These are phyloP conservation scores for Fusarium clavum DNA, from an alignment of 2,329 filamentous ascomycete genomes.

Conservation along the genomic window DNA sequence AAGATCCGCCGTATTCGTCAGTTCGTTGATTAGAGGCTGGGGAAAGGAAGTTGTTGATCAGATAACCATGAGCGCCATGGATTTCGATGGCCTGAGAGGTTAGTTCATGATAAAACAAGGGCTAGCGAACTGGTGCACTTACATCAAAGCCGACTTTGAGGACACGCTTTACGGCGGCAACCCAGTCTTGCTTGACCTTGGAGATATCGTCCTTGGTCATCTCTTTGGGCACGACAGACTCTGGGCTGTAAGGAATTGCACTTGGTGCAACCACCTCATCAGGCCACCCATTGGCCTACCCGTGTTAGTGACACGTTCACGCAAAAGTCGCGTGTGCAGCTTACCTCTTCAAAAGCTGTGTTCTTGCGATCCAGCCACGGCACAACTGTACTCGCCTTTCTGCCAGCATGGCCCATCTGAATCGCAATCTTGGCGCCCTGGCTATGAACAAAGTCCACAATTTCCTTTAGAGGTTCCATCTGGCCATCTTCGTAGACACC, in stretches of 20 bases:
- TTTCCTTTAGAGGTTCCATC: conserved; percentile 66
- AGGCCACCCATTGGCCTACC: conserved; percentile 42
- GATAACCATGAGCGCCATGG: conserved; percentile 64
- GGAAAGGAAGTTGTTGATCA: conserved; percentile 64
- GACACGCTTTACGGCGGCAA: conserved; percentile 35
- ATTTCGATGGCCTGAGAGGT: conserved; percentile 34
- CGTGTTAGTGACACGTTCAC: not conserved
- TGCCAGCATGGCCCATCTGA: conserved; percentile 76
- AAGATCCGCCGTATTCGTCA: conserved; percentile 61
- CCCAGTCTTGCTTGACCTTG: conserved; percentile 42
- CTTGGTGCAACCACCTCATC: conserved; percentile 42
- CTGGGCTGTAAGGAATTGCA: conserved; percentile 37
- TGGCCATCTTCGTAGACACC: conserved; percentile 80
- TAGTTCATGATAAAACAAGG: not conserved
- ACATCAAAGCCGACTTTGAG: conserved; percentile 41
- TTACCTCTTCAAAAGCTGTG: conserved; percentile 41
- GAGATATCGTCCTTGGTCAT: conserved; percentile 42
- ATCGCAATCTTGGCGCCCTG: conserved; percentile 75
- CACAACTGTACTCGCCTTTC: conserved; percentile 59
- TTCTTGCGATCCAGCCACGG: conserved; percentile 45
- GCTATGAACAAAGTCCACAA: conserved; percentile 71
- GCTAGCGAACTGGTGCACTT: not conserved
- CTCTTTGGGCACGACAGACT: conserved; percentile 36
- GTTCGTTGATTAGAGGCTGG: conserved; percentile 62
- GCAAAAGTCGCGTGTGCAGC: no score